Base-by-base conservation (phyloP, 208 protist species). In the Angomonas deanei region DNA sequence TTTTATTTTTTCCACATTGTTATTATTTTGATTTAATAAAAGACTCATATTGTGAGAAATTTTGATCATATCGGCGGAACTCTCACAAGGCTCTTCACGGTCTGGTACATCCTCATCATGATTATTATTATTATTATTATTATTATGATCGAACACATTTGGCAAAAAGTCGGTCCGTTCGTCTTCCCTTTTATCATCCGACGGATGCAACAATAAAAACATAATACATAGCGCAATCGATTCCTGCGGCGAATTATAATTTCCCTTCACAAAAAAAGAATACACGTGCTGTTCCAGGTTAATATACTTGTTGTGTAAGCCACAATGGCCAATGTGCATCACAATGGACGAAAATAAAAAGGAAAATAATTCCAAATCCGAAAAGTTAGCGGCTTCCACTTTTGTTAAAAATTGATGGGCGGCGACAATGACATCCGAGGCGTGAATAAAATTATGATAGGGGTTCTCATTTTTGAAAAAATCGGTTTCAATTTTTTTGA, bases 391-490 rank as follows among this genome's bases (percentile, higher is more conserved):
- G 28, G 8, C 6, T n/a, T 56, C 26, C 6, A 33, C 30, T 11
- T 36, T 10, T 47, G 28, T 28, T 6, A 86, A 50, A 70, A 74
- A 91, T 59, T 82, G 74, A 64, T 96, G 80, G 0, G 78, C 71
- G 5, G 82, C 68, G 6, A 91, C 50, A 24, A 92, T 47, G 19
- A 94, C 74, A 64, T 94, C 88, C 11, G 78, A 42, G 17, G 88
- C 87, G 70, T 93, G 87, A 11, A 86, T 70, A 0, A 60, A 6
- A 65, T 93, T 77, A 65, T 93, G 87, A 64, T 89, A 88, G 5
- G 82, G 85, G 74, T 91, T 93, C n/a, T 69, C 61, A 5, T 49
- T 49, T 15, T 55, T 64, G 64, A 81, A 90, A 49, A 77, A 82
- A 38, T 36, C 13, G 3, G 69, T 66, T n/a, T 78, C 34, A 15